Evolutionary conservation across 1,139 yeast genomes (phyloP), one percentile per base, ranked within the genome.

Genomic region (Zygoascus meyerae): DNA sequence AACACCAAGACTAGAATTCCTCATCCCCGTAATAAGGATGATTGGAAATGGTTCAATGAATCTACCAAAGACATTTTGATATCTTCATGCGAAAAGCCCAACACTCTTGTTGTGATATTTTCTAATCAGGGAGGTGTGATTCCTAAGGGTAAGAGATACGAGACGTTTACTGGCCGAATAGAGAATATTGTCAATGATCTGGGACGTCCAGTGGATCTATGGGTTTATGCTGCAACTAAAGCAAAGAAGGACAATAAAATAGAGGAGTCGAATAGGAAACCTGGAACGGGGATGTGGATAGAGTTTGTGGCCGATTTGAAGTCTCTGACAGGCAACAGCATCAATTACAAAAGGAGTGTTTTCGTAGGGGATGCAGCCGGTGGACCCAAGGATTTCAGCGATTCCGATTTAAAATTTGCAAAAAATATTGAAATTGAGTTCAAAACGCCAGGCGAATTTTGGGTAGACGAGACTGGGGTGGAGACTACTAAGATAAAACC

Each of bases 321-420:
- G 2, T 58, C 56, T 46, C 47, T 28, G 33, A 55, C 44, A 2
- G 49, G 51, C 16, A 5, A 5, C 11, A 28, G 5, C 8, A 46
- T 80, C 1, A 76, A 75, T 49, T 47, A 64, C 38, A 69, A 65
- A 1, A 55, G 67, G 26, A 77, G 86, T 47, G 76, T 83, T 53
- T 92, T 67, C 61, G 90, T 90, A n/a, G 98, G 98, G 4, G 98
- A 92, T 68, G 97, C 97, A 0, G 97, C 97, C 6, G 98, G 97
- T 0, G 70, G 97, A 46, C 59, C 63, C 1, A 63, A 60, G 0
- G 97, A 90, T 63, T 83, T 81, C 62, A 84, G 90, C 72, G 90
- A 86, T 57, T 75, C 86, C 46, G 97, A 90, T 62, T 65, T 64
- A 53, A 59, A 52, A 49, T 87, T 90, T 70, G 96, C 97, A 0